phyloP scores from a whole-genome alignment of 345 rosid species.

The Gossypium anomalum region DNA sequence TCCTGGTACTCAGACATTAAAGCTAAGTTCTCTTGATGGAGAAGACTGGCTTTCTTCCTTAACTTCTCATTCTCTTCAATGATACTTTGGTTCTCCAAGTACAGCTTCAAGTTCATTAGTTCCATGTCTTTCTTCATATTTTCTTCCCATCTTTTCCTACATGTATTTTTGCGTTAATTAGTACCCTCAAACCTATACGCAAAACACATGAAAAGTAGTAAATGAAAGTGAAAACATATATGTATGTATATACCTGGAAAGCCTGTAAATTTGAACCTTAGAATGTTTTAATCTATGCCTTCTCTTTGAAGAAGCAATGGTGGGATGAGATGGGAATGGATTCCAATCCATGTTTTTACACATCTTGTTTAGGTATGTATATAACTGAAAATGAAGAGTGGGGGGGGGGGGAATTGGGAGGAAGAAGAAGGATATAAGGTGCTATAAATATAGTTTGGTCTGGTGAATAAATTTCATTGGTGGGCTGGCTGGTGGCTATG shows the following conservation, averaged over 20 bases:
- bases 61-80: slow-evolving; percentile 58
- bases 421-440: slow-evolving; percentile 4
- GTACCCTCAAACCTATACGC: neutral
- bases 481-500: slow-evolving; percentile 4
- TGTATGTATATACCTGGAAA: slow-evolving; percentile 30
- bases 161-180: neutral
- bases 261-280: slow-evolving; percentile 40
- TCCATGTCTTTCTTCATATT: slow-evolving; percentile 38
- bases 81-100: slow-evolving; percentile 54
- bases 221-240: neutral
- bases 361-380: slow-evolving; percentile 20
- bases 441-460: slow-evolving; percentile 25
- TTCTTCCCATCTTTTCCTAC: slow-evolving; percentile 28
- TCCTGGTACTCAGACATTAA: slow-evolving; percentile 42
- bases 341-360: slow-evolving; percentile 30
- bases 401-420: slow-evolving; percentile 5
- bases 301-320: slow-evolving; percentile 21
- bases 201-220: neutral
- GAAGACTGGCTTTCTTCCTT: slow-evolving; percentile 49
- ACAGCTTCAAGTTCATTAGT: slow-evolving; percentile 54
- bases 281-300: slow-evolving; percentile 35
- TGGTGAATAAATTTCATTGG: neutral
- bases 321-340: slow-evolving; percentile 23
- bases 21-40: slow-evolving; percentile 51
- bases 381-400: neutral